Evolutionary conservation across 345 rosid species (phyloP), one percentile per base, ranked within the genome.

Genomic region (Populus nigra): DNA sequence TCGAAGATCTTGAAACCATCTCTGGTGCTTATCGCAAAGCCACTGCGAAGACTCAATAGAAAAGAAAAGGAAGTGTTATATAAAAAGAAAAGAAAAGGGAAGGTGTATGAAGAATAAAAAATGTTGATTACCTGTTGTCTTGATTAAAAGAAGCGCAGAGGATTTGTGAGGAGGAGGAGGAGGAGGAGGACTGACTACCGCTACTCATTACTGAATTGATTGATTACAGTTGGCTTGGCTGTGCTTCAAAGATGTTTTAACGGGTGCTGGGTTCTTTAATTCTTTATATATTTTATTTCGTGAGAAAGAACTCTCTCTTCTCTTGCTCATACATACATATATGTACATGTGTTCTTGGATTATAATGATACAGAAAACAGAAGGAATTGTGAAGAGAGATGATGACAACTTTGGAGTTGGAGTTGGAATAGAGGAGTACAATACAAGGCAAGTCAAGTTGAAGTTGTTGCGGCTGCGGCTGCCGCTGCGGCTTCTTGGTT

Each of bases 81-180:
- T 33, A 43, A 8, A 25, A 74, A 76, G 69, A 75, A 76, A 23
- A 45, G 47, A 55, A 65, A 36, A 38, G n/a, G 63, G 15, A 77
- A 53, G 17, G 35, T 18, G 55, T 17, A 33, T 38, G 31, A 80
- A 53, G 35, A 57, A 7, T n/a, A 23, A 23, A 35, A 5, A n/a
- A 35, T 16, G 5, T 20, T 20, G 16, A 39, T 38, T 68, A 90
- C 98, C 88, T 91, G 80, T 83, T 88, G 84, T 94, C 95, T 83
- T 93, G 98, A 84, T 93, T 91, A 88, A 94, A 94, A 70, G 98
- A 91, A 84, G 89, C 97, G 73, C 87, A 86, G 71, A 88, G 83
- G 71, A 94, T 76, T 1, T 73, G 75, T 0, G 70, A 35, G 17
- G 35, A 33, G 43, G 41, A 33, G 43, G 41, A 63, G 39, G 39